Conservation (phyloP, 75 land plant species). For the Cryptomeria japonica region DNA sequence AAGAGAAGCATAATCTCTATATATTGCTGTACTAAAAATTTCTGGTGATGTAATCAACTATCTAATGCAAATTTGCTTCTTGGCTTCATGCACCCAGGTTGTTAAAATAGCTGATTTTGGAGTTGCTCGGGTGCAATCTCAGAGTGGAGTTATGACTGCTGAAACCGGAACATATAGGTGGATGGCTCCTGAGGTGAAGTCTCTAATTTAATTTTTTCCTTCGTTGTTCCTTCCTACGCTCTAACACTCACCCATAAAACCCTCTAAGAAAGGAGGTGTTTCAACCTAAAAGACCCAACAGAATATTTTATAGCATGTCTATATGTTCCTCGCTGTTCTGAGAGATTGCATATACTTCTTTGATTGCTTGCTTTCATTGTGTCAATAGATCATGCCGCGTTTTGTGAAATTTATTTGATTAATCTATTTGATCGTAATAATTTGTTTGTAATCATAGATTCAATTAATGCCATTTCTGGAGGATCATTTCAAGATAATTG, state of each 20-base stretch:
- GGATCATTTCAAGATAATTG: background rate
- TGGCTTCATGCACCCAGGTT: conserved; percentile 38
- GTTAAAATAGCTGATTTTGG: conserved; percentile 99
- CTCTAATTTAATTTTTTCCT: background rate
- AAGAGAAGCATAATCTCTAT: background rate
- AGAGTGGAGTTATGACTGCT: conserved; percentile 98
- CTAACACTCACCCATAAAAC: background rate
- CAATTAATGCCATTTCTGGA: background rate
- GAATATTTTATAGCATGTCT: background rate
- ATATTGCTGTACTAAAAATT: background rate
- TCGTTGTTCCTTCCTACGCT: background rate
- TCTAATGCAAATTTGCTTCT: background rate
- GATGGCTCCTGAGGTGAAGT: conserved; percentile 99
- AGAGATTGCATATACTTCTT: background rate
- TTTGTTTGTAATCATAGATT: background rate
- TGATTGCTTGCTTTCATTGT: background rate
- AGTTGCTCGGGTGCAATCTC: conserved; percentile 91
- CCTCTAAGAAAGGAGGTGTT: background rate
- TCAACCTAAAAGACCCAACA: background rate
- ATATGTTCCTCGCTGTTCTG: background rate
- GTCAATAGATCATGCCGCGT: background rate
- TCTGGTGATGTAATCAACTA: background rate
- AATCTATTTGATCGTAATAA: background rate
- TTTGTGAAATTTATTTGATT: background rate
- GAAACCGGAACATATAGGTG: conserved; percentile 99